phyloP scores from a whole-genome alignment of 495 filamentous ascomycete genomes.

The Penicillium turbatum region DNA sequence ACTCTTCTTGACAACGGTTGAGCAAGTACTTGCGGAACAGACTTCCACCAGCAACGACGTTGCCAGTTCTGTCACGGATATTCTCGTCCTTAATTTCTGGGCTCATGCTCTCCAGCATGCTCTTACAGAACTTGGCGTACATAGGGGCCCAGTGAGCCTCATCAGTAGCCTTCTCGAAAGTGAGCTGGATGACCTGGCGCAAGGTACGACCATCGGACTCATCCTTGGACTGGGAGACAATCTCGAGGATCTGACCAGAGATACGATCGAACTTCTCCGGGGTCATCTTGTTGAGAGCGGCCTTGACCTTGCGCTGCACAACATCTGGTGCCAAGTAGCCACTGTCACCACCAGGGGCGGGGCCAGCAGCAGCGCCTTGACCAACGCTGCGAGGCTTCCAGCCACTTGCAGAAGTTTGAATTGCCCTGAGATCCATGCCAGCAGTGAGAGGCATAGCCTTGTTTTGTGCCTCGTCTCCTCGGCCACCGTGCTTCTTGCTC shows the following conservation, averaged over 20 bases:
- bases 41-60: conserved; percentile 83
- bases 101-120: conserved; percentile 95
- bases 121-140: conserved; percentile 98
- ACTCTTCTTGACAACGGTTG: conserved; percentile 97
- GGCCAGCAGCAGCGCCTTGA: conserved; percentile 42
- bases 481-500: conserved; percentile 47
- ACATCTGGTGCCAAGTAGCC: conserved; percentile 79
- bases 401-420: conserved; percentile 62
- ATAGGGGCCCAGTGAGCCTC: conserved; percentile 98
- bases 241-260: conserved; percentile 83
- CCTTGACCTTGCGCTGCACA: conserved; percentile 98
- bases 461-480: conserved; percentile 58
- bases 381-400: conserved; percentile 86
- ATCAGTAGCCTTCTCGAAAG: conserved; percentile 98
- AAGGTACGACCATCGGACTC: conserved; percentile 92
- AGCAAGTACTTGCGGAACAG: conserved; percentile 98
- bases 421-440: conserved; percentile 73
- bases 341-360: conserved; percentile 47
- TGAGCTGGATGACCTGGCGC: conserved; percentile 96
- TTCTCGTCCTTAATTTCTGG: conserved; percentile 91
- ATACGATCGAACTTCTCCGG: conserved; percentile 99
- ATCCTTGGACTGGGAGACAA: conserved; percentile 91
- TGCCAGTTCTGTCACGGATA: conserved; percentile 78
- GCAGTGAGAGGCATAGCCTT: conserved; percentile 87
- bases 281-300: conserved; percentile 98